These are phyloP conservation scores for Hymenoscyphus linearis DNA, from an alignment of 2,329 filamentous ascomycete genomes.

Conservation along the genomic window DNA sequence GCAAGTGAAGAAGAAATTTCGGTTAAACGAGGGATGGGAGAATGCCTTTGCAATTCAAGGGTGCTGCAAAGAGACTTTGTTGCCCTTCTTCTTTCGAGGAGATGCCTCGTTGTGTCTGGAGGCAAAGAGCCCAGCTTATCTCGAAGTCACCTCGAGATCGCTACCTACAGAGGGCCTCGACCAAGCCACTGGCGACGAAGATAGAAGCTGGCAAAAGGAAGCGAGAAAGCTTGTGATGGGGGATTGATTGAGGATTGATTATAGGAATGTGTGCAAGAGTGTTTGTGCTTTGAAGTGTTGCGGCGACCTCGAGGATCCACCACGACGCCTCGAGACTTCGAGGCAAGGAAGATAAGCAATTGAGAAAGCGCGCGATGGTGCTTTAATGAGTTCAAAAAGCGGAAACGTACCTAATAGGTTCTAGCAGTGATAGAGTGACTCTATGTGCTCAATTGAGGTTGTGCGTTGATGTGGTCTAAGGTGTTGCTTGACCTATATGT, in stretches of 20 bases:
- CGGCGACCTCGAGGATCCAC: neutral
- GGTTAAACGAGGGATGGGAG: neutral
- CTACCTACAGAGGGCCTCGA: neutral
- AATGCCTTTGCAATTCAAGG: neutral
- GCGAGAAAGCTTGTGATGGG: neutral
- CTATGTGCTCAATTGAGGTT: constrained; percentile 8
- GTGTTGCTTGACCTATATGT: neutral
- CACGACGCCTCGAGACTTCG: neutral
- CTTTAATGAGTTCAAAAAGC: neutral
- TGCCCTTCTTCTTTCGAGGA: neutral
- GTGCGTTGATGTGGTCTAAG: neutral
- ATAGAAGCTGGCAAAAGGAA: neutral
- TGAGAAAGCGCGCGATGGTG: neutral
- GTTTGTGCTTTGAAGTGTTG: neutral
- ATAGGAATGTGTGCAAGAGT: neutral
- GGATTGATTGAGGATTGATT: neutral
- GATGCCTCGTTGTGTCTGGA: neutral
- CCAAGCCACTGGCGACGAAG: too few relatives aligned
- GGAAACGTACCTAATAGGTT: constrained; percentile 8
- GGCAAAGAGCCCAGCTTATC: neutral
- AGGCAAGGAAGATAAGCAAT: neutral
- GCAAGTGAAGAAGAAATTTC: neutral
- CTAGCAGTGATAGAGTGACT: constrained; percentile 12
- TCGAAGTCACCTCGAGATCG: neutral
- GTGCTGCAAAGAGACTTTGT: neutral